Evolutionary conservation across 768 basidiomycete genomes (phyloP), one percentile per base, ranked within the genome.

Genomic region (Gautieria morchelliformis): DNA sequence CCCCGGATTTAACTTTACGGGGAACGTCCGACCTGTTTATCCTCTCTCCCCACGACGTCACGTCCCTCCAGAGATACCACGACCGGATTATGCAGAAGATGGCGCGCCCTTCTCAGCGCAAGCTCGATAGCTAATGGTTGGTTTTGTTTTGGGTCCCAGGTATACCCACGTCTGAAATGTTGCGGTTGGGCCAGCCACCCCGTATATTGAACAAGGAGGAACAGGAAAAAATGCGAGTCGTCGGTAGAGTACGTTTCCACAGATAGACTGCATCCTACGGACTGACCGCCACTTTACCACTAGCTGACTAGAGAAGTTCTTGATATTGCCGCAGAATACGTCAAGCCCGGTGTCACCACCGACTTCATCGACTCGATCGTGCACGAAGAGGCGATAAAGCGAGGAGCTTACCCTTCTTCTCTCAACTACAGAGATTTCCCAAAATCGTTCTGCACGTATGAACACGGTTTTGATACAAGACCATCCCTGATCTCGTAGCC

Each of bases 401-500:
- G 94, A 52, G 84, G 91, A 63, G 82, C 90, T 22, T 99, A 99
- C 71, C 96, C 96, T 1, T 93, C 90, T 27, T 90, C 96, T 45
- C 75, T 98, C 59, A 91, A 91, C 66, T 99, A 99, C 71, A 81
- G 85, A 53, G 77, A 80, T 37, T 98, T 85, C 67, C 95, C 96
- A 11, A 97, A 97, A 76, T 97, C 93, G 32, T 81, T 95, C 37
- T 99, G 96, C 87, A 93, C 88, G 84, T 92, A 74, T 63, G 91
- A 50, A 53, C 55, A 22, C 30, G 24, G 33, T 40, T 19, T 27
- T 20, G 7, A n/a, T 12, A n/a, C 44, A n/a, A 19, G 19, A 20
- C 27, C 44, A 39, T 35, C 30, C 22, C 33, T 42, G 33, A 45
- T 42, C 4, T 22, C 32, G 14, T 30, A 12, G 46, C 30, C 41